Evolutionary conservation across 495 filamentous ascomycete species (phyloP), one percentile per base, ranked within the genome.

Genomic region (Aspergillus heteromorphus): DNA sequence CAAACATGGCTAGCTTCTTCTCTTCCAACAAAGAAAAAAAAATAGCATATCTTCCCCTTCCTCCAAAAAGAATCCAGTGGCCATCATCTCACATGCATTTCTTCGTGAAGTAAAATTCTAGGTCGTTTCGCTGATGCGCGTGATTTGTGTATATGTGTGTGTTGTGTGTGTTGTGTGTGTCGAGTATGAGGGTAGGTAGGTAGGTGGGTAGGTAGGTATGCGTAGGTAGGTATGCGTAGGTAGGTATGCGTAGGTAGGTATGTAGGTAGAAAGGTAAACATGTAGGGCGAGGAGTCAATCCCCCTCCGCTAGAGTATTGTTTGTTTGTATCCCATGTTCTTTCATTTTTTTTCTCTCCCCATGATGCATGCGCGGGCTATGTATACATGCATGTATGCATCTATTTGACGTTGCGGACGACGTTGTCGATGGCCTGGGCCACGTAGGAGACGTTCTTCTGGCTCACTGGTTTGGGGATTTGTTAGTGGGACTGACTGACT

Each of bases 361-460:
- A 49, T 17, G n/a, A 10, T n/a, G 19, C 29, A 23, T 20, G 13
- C 17, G 16, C 17, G 21, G 31, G 4, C 30, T 43, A 16, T 29
- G n/a, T 17, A 4, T 9, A n/a, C n/a, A n/a, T n/a, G n/a, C n/a
- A n/a, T n/a, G n/a, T 27, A 18, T 25, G 13, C 31, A 19, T 21
- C 63, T 66, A 75, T 48, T 64, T 64, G 47, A 71, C 70, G 53
- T 69, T 77, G 30, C 73, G 70, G 27, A 78, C 68, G 21, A 78
- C 70, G 47, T 74, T 66, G 58, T 78, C 65, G 40, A 78, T 74
- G 34, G 73, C 72, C 42, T 69, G 63, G 10, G 77, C 78, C 29
- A 79, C 74, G 57, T 79, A 79, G 20, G 58, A 54, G 36, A 79
- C 74, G 49, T 79, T 79, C 57, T 71, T 72, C 43, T 75, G 55